These are phyloP conservation scores for Fraxinus albicans DNA, from an alignment of 305 asterid genomes.

Conservation along the genomic window DNA sequence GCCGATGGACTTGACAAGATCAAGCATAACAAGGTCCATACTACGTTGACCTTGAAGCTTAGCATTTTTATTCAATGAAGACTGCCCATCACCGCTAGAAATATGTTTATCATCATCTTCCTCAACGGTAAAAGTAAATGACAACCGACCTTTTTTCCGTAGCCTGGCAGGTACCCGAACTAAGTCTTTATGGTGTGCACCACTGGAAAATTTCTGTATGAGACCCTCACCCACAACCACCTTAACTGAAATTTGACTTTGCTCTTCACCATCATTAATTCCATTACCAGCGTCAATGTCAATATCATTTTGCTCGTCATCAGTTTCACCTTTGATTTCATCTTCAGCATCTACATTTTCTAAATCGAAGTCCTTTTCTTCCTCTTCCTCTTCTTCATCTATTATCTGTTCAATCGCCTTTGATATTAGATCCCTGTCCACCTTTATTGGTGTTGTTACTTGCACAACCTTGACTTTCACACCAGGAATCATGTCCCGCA, in stretches of 20 bases:
- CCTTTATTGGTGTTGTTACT: constrained; percentile 72
- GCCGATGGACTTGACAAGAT: constrained; percentile 81
- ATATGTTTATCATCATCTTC: constrained; percentile 50
- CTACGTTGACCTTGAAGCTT: constrained; percentile 55
- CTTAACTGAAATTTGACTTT: constrained; percentile 70
- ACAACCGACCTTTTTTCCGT: constrained; percentile 55
- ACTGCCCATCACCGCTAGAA: constrained; percentile 46
- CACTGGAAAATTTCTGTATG: constrained; percentile 44
- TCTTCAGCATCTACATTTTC: constrained; percentile 51
- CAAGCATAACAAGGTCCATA: constrained; percentile 71
- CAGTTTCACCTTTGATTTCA: constrained; percentile 56
- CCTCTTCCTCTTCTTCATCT: constrained; percentile 68
- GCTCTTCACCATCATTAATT: constrained; percentile 50
- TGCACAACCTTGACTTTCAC: constrained; percentile 87
- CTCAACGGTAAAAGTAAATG: constrained; percentile 81
- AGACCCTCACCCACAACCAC: constrained; percentile 61
- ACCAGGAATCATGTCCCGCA: constrained; percentile 92
- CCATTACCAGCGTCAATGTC: constrained; percentile 53
- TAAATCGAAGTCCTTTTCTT: constrained; percentile 49
- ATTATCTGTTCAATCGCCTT: constrained; percentile 83
- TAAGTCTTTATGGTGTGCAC: constrained; percentile 47
- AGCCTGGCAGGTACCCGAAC: constrained; percentile 89
- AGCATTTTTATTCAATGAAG: constrained; percentile 57
- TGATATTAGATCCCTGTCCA: constrained; percentile 72
- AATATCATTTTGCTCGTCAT: constrained; percentile 58